A percentile compares a stretch with the other conserved stretches of the same genome.
phyloP scores from a whole-genome alignment of 306 rosid genomes.

The Cicer judaicum region DNA sequence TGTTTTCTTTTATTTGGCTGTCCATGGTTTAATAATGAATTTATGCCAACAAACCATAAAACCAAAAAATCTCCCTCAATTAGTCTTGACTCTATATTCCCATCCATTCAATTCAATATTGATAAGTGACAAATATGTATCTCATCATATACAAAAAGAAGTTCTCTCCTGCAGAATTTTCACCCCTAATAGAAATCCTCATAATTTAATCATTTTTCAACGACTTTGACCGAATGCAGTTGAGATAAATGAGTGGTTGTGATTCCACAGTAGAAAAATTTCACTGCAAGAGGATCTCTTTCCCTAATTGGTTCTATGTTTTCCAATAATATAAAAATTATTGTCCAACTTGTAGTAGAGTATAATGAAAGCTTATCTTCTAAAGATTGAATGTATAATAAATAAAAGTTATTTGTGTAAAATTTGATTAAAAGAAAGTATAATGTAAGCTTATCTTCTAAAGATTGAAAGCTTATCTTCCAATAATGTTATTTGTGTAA shows the following conservation, averaged over 20 bases:
- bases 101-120: no score
- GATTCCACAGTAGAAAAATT: no score
- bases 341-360: not conserved
- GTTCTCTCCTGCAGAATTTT: no score
- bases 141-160: no score
- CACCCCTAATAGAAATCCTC: no score
- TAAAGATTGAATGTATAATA: conserved; percentile 2
- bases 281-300: no score
- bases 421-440: conserved; percentile 23
- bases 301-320: not conserved
- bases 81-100: not conserved
- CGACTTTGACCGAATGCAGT: no score
- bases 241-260: no score
- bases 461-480: conserved; percentile 7
- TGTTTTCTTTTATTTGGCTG: conserved; percentile 36
- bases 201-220: no score
- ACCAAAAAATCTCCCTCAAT: conserved; percentile 34
- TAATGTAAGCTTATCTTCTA: conserved; percentile 6
- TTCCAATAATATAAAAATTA: not conserved
- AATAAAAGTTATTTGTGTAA: conserved; percentile 11
- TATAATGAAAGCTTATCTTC: conserved; percentile 6
- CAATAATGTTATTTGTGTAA: conserved; percentile 12
- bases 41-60: conserved; percentile 19
- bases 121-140: no score
- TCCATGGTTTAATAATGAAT: conserved; percentile 7